Evolutionary conservation across 768 basidiomycete species (phyloP), one percentile per base, ranked within the genome.

Genomic region (Suillus weaverae): DNA sequence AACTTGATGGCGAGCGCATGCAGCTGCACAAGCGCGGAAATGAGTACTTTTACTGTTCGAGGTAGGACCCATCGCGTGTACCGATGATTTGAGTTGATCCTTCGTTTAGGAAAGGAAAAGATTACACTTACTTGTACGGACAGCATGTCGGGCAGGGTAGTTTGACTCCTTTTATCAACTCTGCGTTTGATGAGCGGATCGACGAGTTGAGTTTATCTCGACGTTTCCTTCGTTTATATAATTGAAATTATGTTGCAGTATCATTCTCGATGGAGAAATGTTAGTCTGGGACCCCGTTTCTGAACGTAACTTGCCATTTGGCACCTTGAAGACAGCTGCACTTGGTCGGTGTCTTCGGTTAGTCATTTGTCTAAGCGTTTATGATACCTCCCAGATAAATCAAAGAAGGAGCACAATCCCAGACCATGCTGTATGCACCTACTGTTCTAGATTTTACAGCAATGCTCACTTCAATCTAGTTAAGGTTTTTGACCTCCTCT

Each of bases 201-300:
- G 86, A 90, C 5, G 91, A 95, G 97, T 97, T 48, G 67, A 69
- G 94, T 71, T 9, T 9, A 39, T 50, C 38, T 50, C 22, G 20
- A 22, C 26, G 5, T 39, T 53, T 44, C 14, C 14, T 38, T 32
- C 32, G 65, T 60, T 57, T 62, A 38, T 64, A 65, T 64, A 65
- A 33, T 39, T 72, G 35, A 72, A 32, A 39, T 60, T 8, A 2
- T 9, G 6, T 22, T 30, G 4, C 64, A 98, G 97, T 59, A 90
- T 97, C 69, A 93, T 99, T 55, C 76, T 99, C 16, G 97, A 99
- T 69, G 97, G 97, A 0, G 97, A 99, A 75, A 99, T 99, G 97
- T 80, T 99, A 38, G 97, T 98, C 3, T 99, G 92, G 92, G 97
- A 99, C 76, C 97, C 97, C 0, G 81, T 91, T 4, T 89, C 93